Evolutionary conservation across 306 rosid species (phyloP), one percentile per base, ranked within the genome.

Genomic region (Vigna nakashimae): DNA sequence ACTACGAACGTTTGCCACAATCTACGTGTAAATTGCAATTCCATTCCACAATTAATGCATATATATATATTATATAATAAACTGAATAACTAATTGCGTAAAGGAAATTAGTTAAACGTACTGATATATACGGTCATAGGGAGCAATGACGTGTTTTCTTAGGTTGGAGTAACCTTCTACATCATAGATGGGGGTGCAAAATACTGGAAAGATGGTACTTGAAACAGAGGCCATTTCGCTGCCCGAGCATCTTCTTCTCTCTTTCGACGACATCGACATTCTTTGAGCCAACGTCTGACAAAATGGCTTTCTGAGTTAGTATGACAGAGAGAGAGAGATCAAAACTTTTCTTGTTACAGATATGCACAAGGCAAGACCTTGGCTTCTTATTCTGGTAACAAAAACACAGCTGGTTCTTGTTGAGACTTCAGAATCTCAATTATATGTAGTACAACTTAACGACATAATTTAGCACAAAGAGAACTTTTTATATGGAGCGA

Each of bases 1-100:
- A 83, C 95, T 64, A 92, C 69, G 73, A 89, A 90, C 26, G 89
- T 80, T 83, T 94, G 93, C 98, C 97, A 94, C 82, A 86, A 77
- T 84, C 97, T 94, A 79, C 78, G 51, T 42, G 9, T 16, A 66
- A 71, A 43, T 65, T 49, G 52, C 9, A 45, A 51, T 66, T 74
- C 48, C 57, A 81, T 66, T 74, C 36, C 38, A 81, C 34, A 22
- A 63, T 32, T 12, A 32, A 63, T 22, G 14, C 14, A 62, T 26
- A 2, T 12, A 62, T 26, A 2, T 12, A 59, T 32, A 34, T 11
- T 42, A 45, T 11, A 12, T 9, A 16, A 34, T 30, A 30, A 28
- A 30, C 34, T 32, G 7, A 62, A 34, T 32, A 60, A 15, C 43
- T 30, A 60, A 11, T 11, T 24, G 8, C 57, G 30, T 64, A 3